A percentile compares a stretch with the other conserved stretches of the same genome.
Evolutionary conservation across 306 rosid species (phyloP).

Genomic region (Quercus engelmannii): DNA sequence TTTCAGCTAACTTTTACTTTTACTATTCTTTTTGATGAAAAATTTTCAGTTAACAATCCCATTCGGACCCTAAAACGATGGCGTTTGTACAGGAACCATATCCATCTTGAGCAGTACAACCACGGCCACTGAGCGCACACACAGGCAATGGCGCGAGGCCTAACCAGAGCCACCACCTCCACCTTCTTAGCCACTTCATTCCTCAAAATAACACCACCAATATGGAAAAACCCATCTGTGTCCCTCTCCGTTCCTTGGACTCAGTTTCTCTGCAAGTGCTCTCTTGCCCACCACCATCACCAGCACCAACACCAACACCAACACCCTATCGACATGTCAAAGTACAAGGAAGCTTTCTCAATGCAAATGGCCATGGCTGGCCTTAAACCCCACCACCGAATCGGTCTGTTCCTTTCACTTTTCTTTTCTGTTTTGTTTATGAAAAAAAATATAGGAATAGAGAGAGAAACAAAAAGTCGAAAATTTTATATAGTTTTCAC

Average conservation of each 20-base stretch:
- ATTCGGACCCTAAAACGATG: not conserved
- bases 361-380: slow-evolving; percentile 89
- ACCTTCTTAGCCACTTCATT: slow-evolving; percentile 25
- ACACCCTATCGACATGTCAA: slow-evolving; percentile 36
- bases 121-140: not conserved
- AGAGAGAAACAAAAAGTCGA: not conserved
- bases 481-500: not conserved
- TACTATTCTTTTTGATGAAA: too few relatives aligned
- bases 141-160: slow-evolving; percentile 59
- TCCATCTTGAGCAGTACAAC: too few relatives aligned
- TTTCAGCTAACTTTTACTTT: too few relatives aligned
- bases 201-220: slow-evolving; percentile 28
- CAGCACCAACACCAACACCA: slow-evolving; percentile 37
- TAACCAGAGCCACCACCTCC: slow-evolving; percentile 32
- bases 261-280: slow-evolving; percentile 29
- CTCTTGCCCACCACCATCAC: slow-evolving; percentile 29
- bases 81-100: not conserved
- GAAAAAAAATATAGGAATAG: not conserved
- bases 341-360: slow-evolving; percentile 63
- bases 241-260: slow-evolving; percentile 19
- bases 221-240: slow-evolving; percentile 25
- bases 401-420: slow-evolving; percentile 43
- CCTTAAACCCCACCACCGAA: slow-evolving; percentile 74
- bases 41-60: too few relatives aligned
- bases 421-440: not conserved